Base-by-base conservation (phyloP, 1,284 basidiomycete species). In the Papiliotrema flavescens region DNA sequence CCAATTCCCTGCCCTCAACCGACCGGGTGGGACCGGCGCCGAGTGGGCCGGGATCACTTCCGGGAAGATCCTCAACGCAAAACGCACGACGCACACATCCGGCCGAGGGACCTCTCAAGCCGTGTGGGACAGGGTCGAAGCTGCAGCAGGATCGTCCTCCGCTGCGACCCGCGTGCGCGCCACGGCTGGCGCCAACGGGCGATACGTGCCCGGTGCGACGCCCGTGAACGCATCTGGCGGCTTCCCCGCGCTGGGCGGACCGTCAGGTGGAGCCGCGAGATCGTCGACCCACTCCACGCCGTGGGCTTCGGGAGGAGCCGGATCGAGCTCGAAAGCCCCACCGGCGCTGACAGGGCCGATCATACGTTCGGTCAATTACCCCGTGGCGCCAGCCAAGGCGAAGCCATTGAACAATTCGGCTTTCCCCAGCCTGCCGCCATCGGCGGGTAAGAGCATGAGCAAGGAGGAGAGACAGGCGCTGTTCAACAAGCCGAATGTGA, bases 111-210 rank as follows among this genome's bases (percentile, higher is more conserved):
- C 84, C 3, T 84, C 84, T 1, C 78, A 83, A 47, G 82, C 85
- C 56, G 83, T 96, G 0, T 91, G 84, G 86, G 90, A 90, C 62
- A 85, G 90, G 23, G 92, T 96, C 39, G 92, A 90, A 20, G 84
- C 84, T 0, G 92, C 90, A 1, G 80, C 81, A n/a, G 50, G 24
- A 6, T 53, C 51, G 3, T 83, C 84, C 1, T 79, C 81, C 5
- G 79, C 79, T 52, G 54, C 71, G n/a, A 59, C 76, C 70, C 46
- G 80, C 73, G 54, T 84, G 73, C 46, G 82, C 62, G 50, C 80
- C 61, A 36, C 55, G 20, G 41, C 51, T 42, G 61, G 66, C 13
- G 41, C 56, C 1, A 70, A 69, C 42, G 67, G 66, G 8, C 65
- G 70, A 23, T 53, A 44, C 26, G 71, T 76, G 11, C 71, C 75